phyloP scores from a whole-genome alignment of 371 early-diverging fungal species.

The Apophysomyces trapeziformis region DNA sequence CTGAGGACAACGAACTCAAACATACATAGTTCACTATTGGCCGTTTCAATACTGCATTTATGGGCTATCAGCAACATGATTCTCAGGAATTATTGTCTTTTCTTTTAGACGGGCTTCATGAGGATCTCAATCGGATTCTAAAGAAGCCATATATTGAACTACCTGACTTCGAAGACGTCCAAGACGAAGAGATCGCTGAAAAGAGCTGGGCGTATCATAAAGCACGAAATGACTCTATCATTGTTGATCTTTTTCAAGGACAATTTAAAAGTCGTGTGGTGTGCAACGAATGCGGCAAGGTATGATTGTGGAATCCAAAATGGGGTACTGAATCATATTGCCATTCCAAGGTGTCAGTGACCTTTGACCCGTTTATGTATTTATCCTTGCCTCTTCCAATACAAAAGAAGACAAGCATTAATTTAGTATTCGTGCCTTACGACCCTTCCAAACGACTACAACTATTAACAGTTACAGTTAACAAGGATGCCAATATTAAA shows the following conservation, averaged over 20 bases:
- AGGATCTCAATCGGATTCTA: slow-evolving; percentile 54
- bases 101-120: slow-evolving; percentile 59
- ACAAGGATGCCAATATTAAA: slow-evolving; percentile 54
- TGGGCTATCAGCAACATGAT: slow-evolving; percentile 65
- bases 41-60: slow-evolving; percentile 54
- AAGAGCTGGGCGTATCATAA: slow-evolving; percentile 51
- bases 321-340: neutral
- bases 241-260: slow-evolving; percentile 73
- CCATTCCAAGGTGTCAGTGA: slow-evolving; percentile 40
- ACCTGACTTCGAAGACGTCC: slow-evolving; percentile 65
- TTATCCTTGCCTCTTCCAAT: slow-evolving; percentile 55
- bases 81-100: slow-evolving; percentile 27
- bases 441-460: slow-evolving; percentile 28
- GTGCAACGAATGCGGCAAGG: slow-evolving; percentile 55
- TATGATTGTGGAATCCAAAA: neutral
- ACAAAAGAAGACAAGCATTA: slow-evolving; percentile 36
- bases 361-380: slow-evolving; percentile 68
- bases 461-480: slow-evolving; percentile 14
- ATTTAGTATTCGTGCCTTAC: slow-evolving; percentile 49
- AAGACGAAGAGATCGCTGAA: slow-evolving; percentile 48
- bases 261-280: slow-evolving; percentile 65
- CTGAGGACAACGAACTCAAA: neutral
- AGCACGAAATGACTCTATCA: slow-evolving; percentile 53
- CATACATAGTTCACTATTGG: slow-evolving; percentile 29
- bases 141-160: slow-evolving; percentile 71